Conservation (phyloP, 1,284 basidiomycete genomes). For the Taiwanofungus camphoratus region DNA sequence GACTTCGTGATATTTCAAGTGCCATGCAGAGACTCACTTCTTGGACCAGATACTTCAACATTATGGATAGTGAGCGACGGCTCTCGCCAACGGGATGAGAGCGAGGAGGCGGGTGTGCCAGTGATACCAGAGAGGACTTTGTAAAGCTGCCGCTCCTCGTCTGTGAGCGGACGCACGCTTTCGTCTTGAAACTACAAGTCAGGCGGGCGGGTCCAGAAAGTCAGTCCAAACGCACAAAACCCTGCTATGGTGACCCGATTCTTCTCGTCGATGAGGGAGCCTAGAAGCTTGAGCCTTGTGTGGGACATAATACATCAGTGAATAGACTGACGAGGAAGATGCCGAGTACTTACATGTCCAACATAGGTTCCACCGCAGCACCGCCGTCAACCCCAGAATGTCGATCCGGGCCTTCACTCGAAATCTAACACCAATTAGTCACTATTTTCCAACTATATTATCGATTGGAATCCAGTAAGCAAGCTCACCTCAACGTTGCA, state of each 20-base stretch:
- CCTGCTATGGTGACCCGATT: conserved; percentile 68
- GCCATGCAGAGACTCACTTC: conserved; percentile 41
- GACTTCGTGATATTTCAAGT: neutral
- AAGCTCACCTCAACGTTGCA: conserved; percentile 62
- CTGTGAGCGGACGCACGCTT: conserved; percentile 59
- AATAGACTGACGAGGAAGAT: neutral
- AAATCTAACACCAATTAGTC: conserved; percentile 39
- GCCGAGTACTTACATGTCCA: conserved; percentile 67
- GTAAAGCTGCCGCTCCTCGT: conserved; percentile 65
- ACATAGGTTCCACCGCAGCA: conserved; percentile 83
- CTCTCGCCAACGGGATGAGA: conserved; percentile 77
- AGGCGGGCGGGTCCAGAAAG: conserved; percentile 3
- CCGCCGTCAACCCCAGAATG: conserved; percentile 96
- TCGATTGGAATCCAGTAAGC: neutral
- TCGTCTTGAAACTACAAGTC: conserved; percentile 51
- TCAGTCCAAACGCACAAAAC: conserved; percentile 68
- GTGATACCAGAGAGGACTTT: conserved; percentile 64
- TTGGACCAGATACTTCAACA: conserved; percentile 68
- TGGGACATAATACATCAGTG: conserved; percentile 4
- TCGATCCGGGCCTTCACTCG: conserved; percentile 64
- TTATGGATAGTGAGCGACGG: conserved; percentile 71
- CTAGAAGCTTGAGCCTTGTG: conserved; percentile 72
- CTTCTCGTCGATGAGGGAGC: conserved; percentile 58
- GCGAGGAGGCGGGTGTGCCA: conserved; percentile 55
- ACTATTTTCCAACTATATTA: neutral